Base-by-base conservation (phyloP, 306 rosid species). In the Vachellia collinsii region DNA sequence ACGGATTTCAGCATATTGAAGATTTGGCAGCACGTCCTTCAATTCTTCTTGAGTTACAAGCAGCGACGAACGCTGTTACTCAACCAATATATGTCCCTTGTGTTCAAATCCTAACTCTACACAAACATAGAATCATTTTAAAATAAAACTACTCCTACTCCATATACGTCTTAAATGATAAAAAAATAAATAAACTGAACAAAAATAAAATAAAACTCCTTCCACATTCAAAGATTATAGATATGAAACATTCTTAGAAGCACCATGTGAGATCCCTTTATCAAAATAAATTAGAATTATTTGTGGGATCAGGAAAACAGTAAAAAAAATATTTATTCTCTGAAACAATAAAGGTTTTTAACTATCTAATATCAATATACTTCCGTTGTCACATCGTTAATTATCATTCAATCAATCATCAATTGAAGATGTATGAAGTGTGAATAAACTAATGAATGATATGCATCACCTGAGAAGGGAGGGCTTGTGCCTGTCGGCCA, bases 401-500 rank as follows among this genome's bases (percentile, higher is more conserved):
- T 14, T 48, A 48, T 48, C 4, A 48, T 13, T 48, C 54, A 48
- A 53, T 17, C 3, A 19, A 53, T 53, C 61, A 19, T 19, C 25
- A 53, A 19, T n/a, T 53, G 61, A 53, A 10, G 25, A 53, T 53
- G 61, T 19, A 19, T 53, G 61, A 53, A 53, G 61, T 53, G 23
- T 19, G 23, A 53, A 19, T 53, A 53, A 53, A 53, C 63, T 20
- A 74, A 70, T 44, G 65, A 85, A 79, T 69, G 74, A 74, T 83
- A 63, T 82, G 86, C 75, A 68, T 86, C 86, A 86, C 86, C 90
- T 85, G 88, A 85, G 82, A 82, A 86, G 86, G 76, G 80, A 74
- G 79, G 51, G 80, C 68, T 77, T 78, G 77, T 79, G 90, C 81
- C 77, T 85, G 89, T 87, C 83, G 51, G 85, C 81, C 82, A 81